Percentiles rank a stretch among this genome's conserved stretches.
phyloP scores from a whole-genome alignment of 192 early-diverging fungal species.

The Anaeromyces robustus region DNA sequence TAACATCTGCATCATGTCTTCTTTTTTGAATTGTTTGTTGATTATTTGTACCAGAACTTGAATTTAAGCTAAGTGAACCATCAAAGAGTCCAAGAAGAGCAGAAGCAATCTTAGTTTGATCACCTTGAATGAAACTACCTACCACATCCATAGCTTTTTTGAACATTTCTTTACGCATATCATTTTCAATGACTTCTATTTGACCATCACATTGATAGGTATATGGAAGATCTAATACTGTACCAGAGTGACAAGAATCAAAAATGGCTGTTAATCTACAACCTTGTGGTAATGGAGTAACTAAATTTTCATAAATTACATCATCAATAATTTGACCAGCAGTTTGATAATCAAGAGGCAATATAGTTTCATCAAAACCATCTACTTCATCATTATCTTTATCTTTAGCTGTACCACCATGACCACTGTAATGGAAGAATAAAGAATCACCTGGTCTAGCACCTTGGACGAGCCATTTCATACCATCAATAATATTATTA shows the following conservation, averaged over 20 bases:
- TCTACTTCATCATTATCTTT: neutral
- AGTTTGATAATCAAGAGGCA: conserved; percentile 3
- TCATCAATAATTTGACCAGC: conserved; percentile 3
- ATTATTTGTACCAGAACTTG: neutral
- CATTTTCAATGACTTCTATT: conserved; percentile 12
- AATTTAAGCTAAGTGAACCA: conserved; percentile 6
- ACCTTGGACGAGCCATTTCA: conserved; percentile 7
- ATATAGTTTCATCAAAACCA: neutral
- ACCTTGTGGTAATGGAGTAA: conserved; percentile 30
- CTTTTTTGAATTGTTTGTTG: neutral
- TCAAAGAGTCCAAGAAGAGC: conserved; percentile 5
- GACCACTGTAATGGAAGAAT: conserved; percentile 8
- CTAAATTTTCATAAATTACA: conserved; percentile 14
- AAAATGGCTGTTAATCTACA: conserved; percentile 64
- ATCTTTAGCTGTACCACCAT: conserved; percentile 12
- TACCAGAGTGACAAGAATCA: conserved; percentile 72
- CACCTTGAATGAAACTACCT: too few species aligned
- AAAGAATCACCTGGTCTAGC: conserved; percentile 23
- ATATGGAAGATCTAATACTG: conserved; percentile 43
- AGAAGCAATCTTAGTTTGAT: too few species aligned
- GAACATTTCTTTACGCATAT: neutral
- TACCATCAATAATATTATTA: neutral
- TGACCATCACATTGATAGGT: conserved; percentile 26
- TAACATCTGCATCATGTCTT: conserved; percentile 30
- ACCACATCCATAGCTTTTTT: neutral